phyloP scores from a whole-genome alignment of 768 basidiomycete species.

The Tubosaeta sp. region DNA sequence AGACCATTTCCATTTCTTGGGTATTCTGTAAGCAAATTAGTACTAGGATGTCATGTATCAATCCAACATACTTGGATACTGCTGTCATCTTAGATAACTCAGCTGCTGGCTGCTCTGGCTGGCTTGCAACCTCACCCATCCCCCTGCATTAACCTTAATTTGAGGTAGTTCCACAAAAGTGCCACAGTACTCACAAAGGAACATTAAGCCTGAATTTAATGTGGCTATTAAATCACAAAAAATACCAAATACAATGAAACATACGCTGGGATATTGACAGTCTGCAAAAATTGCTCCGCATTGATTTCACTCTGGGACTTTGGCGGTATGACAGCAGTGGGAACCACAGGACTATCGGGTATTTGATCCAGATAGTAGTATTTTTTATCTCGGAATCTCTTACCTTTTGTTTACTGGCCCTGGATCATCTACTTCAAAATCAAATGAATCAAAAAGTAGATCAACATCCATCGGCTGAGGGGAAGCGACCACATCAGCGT shows the following conservation, averaged over 20 bases:
- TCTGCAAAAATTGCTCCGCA: constrained; percentile 25
- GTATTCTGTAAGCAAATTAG: constrained; percentile 38
- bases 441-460: constrained; percentile 12
- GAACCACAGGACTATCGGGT: constrained; percentile 1
- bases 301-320: constrained; percentile 20
- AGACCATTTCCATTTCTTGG: constrained; percentile 63
- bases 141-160: constrained; percentile 15
- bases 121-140: not conserved
- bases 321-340: constrained; percentile 7
- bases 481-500: constrained; percentile 6
- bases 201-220: constrained; percentile 16
- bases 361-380: not conserved
- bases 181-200: constrained; percentile 21
- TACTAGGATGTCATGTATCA: not conserved
- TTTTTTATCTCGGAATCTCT: not conserved
- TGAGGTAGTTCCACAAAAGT: not conserved
- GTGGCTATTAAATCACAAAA: not conserved
- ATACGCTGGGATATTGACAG: constrained; percentile 24
- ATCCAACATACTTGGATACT: constrained; percentile 25
- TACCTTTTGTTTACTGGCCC: constrained; percentile 9
- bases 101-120: constrained; percentile 1
- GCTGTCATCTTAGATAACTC: constrained; percentile 12
- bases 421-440: constrained; percentile 6
- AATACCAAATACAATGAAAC: not conserved
- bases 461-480: constrained; percentile 23